Conservation (phyloP, 352 stramenopile genomes). For the Phytophthora megakarya region DNA sequence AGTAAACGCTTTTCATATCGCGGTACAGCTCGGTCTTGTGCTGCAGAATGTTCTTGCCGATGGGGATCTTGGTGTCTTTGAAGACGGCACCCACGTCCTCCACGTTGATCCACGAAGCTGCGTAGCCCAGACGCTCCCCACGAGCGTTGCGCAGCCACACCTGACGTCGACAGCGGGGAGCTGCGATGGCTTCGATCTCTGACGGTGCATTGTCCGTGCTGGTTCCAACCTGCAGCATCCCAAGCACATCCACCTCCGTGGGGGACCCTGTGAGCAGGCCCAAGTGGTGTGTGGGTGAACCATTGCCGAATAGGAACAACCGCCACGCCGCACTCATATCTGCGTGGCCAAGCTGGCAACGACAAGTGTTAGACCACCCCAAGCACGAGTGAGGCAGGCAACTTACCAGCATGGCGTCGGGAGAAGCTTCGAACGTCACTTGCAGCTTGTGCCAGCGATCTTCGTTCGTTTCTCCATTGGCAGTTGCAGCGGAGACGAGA, state of each 20-base stretch:
- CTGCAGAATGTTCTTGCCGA: constrained; percentile 82
- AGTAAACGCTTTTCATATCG: constrained; percentile 86
- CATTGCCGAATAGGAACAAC: constrained; percentile 85
- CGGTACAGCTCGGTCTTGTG: constrained; percentile 87
- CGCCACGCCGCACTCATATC: constrained; percentile 77
- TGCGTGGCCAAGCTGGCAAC: constrained; percentile 50
- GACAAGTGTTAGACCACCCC: constrained; percentile 6
- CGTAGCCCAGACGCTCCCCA: constrained; percentile 80
- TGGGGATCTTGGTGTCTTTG: constrained; percentile 81
- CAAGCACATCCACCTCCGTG: constrained; percentile 84
- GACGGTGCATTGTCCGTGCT: constrained; percentile 47
- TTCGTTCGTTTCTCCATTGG: constrained; percentile 8
- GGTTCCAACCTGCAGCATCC: constrained; percentile 53
- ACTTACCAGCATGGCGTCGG: constrained; percentile 55
- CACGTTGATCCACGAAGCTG: constrained; percentile 76
- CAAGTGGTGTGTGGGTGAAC: constrained; percentile 83
- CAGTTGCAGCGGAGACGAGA: constrained; percentile 1
- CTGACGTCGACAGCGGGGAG: constrained; percentile 71
- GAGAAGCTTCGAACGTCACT: constrained; percentile 40
- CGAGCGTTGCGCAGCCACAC: constrained; percentile 77
- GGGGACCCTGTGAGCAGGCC: constrained; percentile 70
- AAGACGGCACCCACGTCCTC: constrained; percentile 75
- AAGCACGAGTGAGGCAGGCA: neutral
- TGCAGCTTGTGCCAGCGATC: constrained; percentile 42
- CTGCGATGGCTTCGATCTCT: constrained; percentile 55